Conservation (phyloP, 345 rosid species). For the Eutrema yunnanense region DNA sequence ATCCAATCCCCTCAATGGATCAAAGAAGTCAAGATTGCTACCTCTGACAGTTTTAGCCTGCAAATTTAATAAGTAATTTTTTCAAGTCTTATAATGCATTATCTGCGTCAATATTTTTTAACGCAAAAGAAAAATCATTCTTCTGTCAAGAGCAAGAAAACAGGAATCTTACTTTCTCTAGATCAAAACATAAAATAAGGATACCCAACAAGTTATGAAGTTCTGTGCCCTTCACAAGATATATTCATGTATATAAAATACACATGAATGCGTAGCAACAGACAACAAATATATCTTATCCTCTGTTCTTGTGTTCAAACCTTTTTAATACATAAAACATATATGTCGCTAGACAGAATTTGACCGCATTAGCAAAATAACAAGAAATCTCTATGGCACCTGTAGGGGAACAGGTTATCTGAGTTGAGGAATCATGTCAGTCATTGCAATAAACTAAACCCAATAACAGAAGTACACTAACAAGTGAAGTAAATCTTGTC, state of each 20-base stretch:
- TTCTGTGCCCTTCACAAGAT: neutral
- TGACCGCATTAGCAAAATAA: neutral
- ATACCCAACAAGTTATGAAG: neutral
- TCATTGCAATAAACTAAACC: neutral
- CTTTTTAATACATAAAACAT: neutral
- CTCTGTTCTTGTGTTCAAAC: neutral
- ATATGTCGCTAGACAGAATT: neutral
- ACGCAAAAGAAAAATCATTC: neutral
- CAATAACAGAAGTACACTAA: neutral
- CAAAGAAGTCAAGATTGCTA: slow-evolving; percentile 46
- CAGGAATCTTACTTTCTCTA: neutral
- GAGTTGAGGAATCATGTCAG: neutral
- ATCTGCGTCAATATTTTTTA: neutral
- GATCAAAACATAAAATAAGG: neutral
- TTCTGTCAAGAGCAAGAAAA: neutral
- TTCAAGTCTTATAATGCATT: neutral
- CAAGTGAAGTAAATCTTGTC: neutral
- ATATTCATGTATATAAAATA: neutral
- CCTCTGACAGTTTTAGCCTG: slow-evolving; percentile 33
- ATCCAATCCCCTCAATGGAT: slow-evolving; percentile 55
- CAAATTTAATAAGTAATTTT: neutral
- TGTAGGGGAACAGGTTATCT: neutral
- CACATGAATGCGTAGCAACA: neutral
- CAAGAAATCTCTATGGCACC: neutral
- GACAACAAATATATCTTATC: no score